These are phyloP conservation scores for Chrysosphaeria jannelii DNA, from an alignment of 2,329 filamentous ascomycete genomes.

Conservation along the genomic window DNA sequence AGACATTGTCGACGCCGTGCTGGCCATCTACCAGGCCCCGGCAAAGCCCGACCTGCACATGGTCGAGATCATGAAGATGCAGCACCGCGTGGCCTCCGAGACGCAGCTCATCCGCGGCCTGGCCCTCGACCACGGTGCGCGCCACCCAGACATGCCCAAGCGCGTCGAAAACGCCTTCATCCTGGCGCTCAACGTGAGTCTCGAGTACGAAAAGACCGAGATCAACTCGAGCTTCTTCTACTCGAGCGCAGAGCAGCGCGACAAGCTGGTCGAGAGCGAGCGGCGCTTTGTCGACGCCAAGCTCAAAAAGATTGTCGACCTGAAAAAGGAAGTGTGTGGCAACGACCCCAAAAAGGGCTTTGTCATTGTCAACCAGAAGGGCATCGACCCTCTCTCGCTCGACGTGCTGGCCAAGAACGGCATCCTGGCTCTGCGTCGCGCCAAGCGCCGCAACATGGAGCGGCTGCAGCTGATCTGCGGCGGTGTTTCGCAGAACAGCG, in stretches of 20 bases:
- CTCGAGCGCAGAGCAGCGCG: conserved; percentile 81
- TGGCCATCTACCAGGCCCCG: conserved; percentile 71
- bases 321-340: conserved; percentile 94
- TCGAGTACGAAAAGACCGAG: conserved; percentile 97
- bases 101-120: conserved; percentile 86
- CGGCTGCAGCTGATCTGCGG: conserved; percentile 83
- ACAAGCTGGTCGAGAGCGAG: conserved; percentile 95
- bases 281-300: conserved; percentile 88
- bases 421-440: conserved; percentile 74
- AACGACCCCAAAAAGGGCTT: conserved; percentile 84
- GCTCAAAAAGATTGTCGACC: conserved; percentile 83
- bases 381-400: conserved; percentile 83
- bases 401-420: conserved; percentile 96
- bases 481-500: conserved; percentile 76
- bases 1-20: conserved; percentile 83
- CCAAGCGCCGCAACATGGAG: conserved; percentile 98
- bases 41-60: conserved; percentile 93
- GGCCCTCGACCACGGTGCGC: conserved; percentile 77
- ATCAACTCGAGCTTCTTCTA: conserved; percentile 99
- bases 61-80: conserved; percentile 99
- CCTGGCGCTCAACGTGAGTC: conserved; percentile 76
- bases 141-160: conserved; percentile 97
- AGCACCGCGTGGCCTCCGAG: conserved; percentile 84
- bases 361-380: conserved; percentile 97
- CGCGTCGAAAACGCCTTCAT: conserved; percentile 86